Base-by-base conservation (phyloP, 768 basidiomycete genomes). In the Amanita rubescens region DNA sequence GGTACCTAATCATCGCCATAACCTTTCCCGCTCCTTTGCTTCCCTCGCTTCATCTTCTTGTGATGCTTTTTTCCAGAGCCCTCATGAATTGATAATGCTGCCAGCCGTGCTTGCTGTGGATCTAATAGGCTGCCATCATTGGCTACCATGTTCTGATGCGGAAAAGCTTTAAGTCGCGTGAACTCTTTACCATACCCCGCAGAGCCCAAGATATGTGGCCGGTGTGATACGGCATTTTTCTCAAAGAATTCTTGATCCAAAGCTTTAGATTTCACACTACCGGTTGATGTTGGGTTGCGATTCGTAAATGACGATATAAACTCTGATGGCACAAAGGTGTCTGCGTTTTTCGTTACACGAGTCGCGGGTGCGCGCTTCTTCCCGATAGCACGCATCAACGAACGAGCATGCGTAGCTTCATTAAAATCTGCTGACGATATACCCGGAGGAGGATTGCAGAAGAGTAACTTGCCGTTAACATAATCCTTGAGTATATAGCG, bases 401-500 rank as follows among this genome's bases (percentile, higher is more conserved):
- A 53, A 1, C 81, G 76, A 19, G 82, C 67, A 43, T 81, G 74
- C 51, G 87, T 80, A 11, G 84, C 86, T 44, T 77, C 73, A 69
- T 98, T 98, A 74, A 94, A 98, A 1, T 72, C 72, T 45, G 79
- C 75, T 27, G 84, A 78, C 1, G 78, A 63, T 3, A 80, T 68
- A 10, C 71, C 81, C 1, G 94, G 92, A n/a, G 95, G 90, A 14
- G 91, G 82, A 58, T 95, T 88, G 59, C 90, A 93, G 67, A 80
- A 97, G 8, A 98, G 76, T 0, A 99, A 76, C 61, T 91, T 93
- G 22, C 90, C 96, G 60, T 88, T 94, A 56, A 98, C 94, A 63
- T 94, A 99, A 70, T 99, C 96, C 67, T 99, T 99, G 46, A 99
- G 77, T 53, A 99, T 75, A 63, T 87, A 87, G 55, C 96, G 83